phyloP scores from a whole-genome alignment of 345 rosid genomes.

The Eucalyptus erythrocorys region DNA sequence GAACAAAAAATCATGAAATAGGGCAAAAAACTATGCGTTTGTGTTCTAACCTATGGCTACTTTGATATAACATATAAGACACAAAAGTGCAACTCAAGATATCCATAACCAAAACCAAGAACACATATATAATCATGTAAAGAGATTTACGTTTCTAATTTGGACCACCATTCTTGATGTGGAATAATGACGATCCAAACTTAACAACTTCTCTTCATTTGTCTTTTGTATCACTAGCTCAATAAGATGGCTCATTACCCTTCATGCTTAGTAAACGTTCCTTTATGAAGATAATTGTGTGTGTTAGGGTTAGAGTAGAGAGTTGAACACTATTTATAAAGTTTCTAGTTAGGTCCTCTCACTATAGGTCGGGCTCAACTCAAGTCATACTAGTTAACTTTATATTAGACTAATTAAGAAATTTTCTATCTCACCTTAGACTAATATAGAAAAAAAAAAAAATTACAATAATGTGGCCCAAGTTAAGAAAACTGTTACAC shows the following conservation, averaged over 20 bases:
- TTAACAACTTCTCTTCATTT: accelerated
- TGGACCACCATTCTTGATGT: accelerated
- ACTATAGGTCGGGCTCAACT: accelerated
- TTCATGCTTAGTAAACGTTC: too few relatives aligned
- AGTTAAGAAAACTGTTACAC: accelerated
- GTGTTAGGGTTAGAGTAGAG: accelerated
- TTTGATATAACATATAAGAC: too few relatives aligned
- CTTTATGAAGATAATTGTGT: too few relatives aligned
- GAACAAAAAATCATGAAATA: too few relatives aligned
- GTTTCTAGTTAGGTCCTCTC: accelerated
- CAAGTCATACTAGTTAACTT: accelerated
- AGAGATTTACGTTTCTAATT: too few relatives aligned
- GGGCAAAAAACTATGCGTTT: too few relatives aligned
- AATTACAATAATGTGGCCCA: accelerated
- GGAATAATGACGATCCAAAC: accelerated
- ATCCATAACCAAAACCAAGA: too few relatives aligned
- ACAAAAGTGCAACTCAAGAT: accelerated
- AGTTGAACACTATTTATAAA: too few relatives aligned
- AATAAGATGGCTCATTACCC: accelerated
- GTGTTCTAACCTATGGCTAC: too few relatives aligned
- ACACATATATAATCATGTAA: too few relatives aligned
- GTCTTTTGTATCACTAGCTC: accelerated
- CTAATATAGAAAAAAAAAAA: accelerated
- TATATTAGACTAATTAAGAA: too few relatives aligned
- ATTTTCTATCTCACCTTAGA: too few relatives aligned